Conservation (phyloP, 2,329 filamentous ascomycete species). For the Aureobasidium subglaciale region DNA sequence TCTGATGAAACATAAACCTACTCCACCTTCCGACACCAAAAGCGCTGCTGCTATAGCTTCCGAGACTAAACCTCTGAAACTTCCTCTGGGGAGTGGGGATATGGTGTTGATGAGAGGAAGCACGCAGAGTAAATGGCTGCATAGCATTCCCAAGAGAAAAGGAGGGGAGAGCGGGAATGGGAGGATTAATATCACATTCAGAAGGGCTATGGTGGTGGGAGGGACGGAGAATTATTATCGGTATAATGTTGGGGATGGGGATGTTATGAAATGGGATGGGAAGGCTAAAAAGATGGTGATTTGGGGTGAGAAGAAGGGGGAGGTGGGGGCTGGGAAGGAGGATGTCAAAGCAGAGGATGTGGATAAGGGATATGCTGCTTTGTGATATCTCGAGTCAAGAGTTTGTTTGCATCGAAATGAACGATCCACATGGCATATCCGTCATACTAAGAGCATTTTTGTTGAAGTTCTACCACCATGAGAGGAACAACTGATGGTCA, state of each 20-base stretch:
- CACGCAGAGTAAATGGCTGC: slow-evolving; percentile 72
- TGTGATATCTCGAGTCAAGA: background rate
- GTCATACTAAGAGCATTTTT: too few relatives aligned
- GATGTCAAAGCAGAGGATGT: slow-evolving; percentile 1
- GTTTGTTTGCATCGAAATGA: too few relatives aligned
- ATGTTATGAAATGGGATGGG: slow-evolving; percentile 61
- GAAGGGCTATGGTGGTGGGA: slow-evolving; percentile 60
- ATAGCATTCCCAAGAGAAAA: slow-evolving; percentile 68
- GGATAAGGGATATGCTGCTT: slow-evolving; percentile 2
- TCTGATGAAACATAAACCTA: slow-evolving; percentile 69
- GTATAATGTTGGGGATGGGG: slow-evolving; percentile 70
- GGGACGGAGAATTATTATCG: slow-evolving; percentile 79
- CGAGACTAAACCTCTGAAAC: slow-evolving; percentile 38
- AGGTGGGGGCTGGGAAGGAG: background rate
- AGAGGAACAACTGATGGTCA: too few relatives aligned
- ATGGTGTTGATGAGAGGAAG: slow-evolving; percentile 71
- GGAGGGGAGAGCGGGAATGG: slow-evolving; percentile 55
- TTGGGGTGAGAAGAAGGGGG: slow-evolving; percentile 21
- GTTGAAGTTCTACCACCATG: too few relatives aligned
- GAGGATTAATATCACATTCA: slow-evolving; percentile 69
- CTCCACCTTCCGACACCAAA: slow-evolving; percentile 30
- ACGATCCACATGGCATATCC: too few relatives aligned
- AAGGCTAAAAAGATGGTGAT: slow-evolving; percentile 44
- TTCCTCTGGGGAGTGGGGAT: slow-evolving; percentile 58
- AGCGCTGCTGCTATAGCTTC: slow-evolving; percentile 23